A percentile compares a stretch with the other conserved stretches of the same genome.
Evolutionary conservation across 805 yeast genomes (phyloP).

Genomic region (Candida nanaspora): DNA sequence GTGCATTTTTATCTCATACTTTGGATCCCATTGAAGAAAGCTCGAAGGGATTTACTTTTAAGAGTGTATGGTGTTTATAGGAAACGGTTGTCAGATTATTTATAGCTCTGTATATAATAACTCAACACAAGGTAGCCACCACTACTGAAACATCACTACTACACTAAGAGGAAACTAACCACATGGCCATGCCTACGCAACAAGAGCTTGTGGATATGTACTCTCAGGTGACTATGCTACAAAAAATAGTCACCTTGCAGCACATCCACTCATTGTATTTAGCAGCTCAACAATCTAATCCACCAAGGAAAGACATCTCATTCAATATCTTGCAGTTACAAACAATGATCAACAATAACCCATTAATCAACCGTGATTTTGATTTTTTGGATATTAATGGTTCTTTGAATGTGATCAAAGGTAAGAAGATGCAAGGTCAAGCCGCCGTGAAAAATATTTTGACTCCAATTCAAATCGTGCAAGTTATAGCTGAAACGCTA

Average conservation of each 20-base stretch:
- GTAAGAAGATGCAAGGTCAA: slow-evolving; percentile 11
- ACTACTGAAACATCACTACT: too few species aligned
- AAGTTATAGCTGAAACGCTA: slow-evolving; percentile 27
- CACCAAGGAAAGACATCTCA: slow-evolving; percentile 26
- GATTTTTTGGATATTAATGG: slow-evolving; percentile 25
- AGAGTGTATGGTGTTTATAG: too few species aligned
- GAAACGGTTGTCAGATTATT: too few species aligned
- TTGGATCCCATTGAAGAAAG: background rate
- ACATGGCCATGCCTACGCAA: slow-evolving; percentile 22
- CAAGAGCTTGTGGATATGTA: slow-evolving; percentile 21
- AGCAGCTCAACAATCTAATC: slow-evolving; percentile 25
- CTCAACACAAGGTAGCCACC: too few species aligned
- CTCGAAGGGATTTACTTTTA: too few species aligned
- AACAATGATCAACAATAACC: slow-evolving; percentile 29
- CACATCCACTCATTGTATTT: slow-evolving; percentile 28
- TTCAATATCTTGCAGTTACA: slow-evolving; percentile 29
- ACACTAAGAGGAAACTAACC: too few species aligned
- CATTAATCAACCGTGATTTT: slow-evolving; percentile 27
- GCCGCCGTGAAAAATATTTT: slow-evolving; percentile 15
- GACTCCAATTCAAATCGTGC: slow-evolving; percentile 28
- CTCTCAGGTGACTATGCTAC: slow-evolving; percentile 24
- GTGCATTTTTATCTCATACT: background rate
- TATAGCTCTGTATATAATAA: too few species aligned
- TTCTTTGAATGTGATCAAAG: slow-evolving; percentile 16
- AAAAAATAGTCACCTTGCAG: slow-evolving; percentile 29